Percentiles rank a stretch among this genome's conserved stretches.
These are phyloP conservation scores for Haplosporangium sp. DNA, from an alignment of 371 early-diverging fungal genomes.

Conservation along the genomic window DNA sequence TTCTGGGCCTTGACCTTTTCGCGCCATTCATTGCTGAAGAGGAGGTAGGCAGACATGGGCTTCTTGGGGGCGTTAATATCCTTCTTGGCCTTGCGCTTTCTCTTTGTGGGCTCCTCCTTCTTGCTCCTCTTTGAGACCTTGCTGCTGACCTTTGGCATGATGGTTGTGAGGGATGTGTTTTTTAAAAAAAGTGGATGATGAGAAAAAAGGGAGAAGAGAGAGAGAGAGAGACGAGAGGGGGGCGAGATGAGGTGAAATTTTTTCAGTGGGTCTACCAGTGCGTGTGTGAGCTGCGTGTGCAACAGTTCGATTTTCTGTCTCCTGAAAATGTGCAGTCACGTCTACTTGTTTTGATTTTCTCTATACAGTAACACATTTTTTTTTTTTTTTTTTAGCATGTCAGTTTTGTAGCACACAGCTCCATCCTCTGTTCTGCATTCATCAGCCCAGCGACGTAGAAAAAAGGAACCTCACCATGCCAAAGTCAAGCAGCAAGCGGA, in stretches of 20 bases:
- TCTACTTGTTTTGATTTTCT: too few relatives aligned
- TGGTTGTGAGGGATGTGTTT: background rate
- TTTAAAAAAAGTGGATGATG: background rate
- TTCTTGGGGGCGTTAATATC: constrained; percentile 85
- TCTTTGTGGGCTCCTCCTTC: constrained; percentile 40
- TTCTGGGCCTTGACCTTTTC: constrained; percentile 76
- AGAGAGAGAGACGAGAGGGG: background rate
- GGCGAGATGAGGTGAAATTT: background rate
- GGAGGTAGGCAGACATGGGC: constrained; percentile 84
- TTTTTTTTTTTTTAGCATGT: too few relatives aligned
- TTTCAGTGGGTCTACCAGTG: too few relatives aligned
- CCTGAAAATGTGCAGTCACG: too few relatives aligned
- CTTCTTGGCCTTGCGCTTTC: constrained; percentile 62
- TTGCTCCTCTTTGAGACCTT: constrained; percentile 10
- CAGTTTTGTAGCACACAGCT: too few relatives aligned
- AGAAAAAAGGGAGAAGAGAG: background rate
- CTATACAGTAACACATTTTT: too few relatives aligned
- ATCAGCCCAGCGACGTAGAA: too few relatives aligned
- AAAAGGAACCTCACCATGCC: constrained; percentile 69
- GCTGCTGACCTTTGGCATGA: background rate
- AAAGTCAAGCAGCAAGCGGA: constrained; percentile 75
- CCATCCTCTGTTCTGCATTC: too few relatives aligned
- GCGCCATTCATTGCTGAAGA: constrained; percentile 82
- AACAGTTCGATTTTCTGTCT: too few relatives aligned
- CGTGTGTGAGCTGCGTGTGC: too few relatives aligned